phyloP scores from a whole-genome alignment of 2,329 filamentous ascomycete species.

The Colletotrichum cuscutae region DNA sequence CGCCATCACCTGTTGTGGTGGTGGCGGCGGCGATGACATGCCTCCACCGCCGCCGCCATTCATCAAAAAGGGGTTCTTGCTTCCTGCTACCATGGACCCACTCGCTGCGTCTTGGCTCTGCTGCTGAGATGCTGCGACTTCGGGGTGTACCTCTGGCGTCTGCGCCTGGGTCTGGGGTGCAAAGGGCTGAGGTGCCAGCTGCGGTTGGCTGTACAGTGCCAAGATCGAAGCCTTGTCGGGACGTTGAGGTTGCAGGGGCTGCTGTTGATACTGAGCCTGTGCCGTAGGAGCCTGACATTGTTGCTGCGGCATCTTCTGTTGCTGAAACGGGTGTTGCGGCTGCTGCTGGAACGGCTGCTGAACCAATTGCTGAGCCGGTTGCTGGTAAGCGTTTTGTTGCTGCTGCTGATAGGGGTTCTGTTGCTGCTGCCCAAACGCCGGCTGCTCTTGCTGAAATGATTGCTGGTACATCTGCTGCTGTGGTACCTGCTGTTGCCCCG shows the following conservation, averaged over 20 bases:
- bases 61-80: slow-evolving; percentile 68
- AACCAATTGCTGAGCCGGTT: slow-evolving; percentile 41
- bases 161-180: slow-evolving; percentile 42
- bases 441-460: slow-evolving; percentile 37
- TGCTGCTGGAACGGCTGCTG: slow-evolving; percentile 40
- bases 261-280: slow-evolving; percentile 39
- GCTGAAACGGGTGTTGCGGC: slow-evolving; percentile 39
- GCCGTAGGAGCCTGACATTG: slow-evolving; percentile 43
- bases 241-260: slow-evolving; percentile 50
- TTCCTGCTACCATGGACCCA: slow-evolving; percentile 46
- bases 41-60: slow-evolving; percentile 36
- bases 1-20: slow-evolving; percentile 34
- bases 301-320: slow-evolving; percentile 38
- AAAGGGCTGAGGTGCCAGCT: slow-evolving; percentile 55
- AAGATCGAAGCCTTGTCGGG: slow-evolving; percentile 80
- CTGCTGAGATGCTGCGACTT: slow-evolving; percentile 34
- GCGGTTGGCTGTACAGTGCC: slow-evolving; percentile 75
- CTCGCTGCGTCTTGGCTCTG: slow-evolving; percentile 1
- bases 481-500: slow-evolving; percentile 36
- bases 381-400: slow-evolving; percentile 39
- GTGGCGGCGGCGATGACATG: neutral
- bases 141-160: slow-evolving; percentile 27
- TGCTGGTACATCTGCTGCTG: slow-evolving; percentile 39
- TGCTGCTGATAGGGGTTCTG: neutral
- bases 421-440: slow-evolving; percentile 42